phyloP scores from a whole-genome alignment of 116 monocot species.

The Dioscorea cayenensis region DNA sequence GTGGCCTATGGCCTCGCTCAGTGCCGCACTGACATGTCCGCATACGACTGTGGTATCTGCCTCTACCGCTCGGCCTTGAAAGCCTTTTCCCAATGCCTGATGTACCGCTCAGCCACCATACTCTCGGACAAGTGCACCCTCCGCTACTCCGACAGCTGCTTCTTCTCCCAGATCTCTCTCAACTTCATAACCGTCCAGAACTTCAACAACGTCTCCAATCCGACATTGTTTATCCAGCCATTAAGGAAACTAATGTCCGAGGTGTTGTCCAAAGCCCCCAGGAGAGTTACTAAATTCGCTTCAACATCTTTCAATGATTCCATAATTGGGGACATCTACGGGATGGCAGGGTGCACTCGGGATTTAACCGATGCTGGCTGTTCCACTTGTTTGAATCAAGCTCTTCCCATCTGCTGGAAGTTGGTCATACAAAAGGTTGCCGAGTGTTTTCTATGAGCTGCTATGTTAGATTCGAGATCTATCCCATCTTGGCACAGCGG shows the following conservation, averaged over 20 bases:
- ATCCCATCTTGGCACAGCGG: neutral
- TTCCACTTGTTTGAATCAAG: slow-evolving; percentile 4
- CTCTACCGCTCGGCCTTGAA: neutral
- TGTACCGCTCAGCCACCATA: no score
- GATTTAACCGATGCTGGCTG: slow-evolving; percentile 12
- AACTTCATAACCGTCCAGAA: no score
- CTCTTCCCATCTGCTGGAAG: neutral
- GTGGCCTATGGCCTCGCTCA: slow-evolving; percentile 5
- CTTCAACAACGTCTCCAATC: neutral
- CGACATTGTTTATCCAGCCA: neutral
- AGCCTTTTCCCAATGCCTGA: no score
- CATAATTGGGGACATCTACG: neutral
- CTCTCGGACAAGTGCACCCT: no score
- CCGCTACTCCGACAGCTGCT: neutral
- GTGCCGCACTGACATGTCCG: neutral
- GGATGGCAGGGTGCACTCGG: slow-evolving; percentile 27
- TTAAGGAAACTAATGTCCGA: neutral
- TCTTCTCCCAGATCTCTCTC: neutral
- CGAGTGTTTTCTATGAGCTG: slow-evolving; percentile 11
- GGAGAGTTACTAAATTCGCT: neutral
- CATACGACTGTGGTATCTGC: neutral
- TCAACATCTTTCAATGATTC: no score
- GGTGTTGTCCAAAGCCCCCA: slow-evolving; percentile 1
- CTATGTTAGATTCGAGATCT: slow-evolving; percentile 16
- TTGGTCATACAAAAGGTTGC: neutral